A percentile compares a stretch with the other conserved stretches of the same genome.
These are phyloP conservation scores for Phanerodontia chrysosporium DNA, from an alignment of 768 basidiomycete species.

Conservation along the genomic window DNA sequence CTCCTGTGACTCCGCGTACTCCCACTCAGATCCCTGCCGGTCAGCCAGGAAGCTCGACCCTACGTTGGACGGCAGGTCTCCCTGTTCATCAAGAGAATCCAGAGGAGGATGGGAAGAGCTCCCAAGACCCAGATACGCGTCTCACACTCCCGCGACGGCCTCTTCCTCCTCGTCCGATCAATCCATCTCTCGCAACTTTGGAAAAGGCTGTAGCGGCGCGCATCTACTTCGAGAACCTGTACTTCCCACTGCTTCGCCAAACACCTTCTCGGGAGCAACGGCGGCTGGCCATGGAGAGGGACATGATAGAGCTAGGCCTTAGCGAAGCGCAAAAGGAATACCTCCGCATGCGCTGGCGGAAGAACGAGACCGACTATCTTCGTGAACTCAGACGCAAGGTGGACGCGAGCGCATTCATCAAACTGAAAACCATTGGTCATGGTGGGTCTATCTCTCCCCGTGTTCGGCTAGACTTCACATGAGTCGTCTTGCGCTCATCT, in stretches of 20 bases:
- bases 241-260: slow-evolving; percentile 82
- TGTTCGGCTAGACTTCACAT: slow-evolving; percentile 16
- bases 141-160: slow-evolving; percentile 26
- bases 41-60: slow-evolving; percentile 55
- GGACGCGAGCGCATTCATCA: slow-evolving; percentile 78
- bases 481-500: slow-evolving; percentile 18
- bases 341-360: slow-evolving; percentile 70
- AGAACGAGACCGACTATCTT: slow-evolving; percentile 88
- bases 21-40: slow-evolving; percentile 38
- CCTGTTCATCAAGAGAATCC: slow-evolving; percentile 67
- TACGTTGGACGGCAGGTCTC: slow-evolving; percentile 58
- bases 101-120: slow-evolving; percentile 42
- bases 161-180: slow-evolving; percentile 54
- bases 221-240: slow-evolving; percentile 92
- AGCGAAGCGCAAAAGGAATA: slow-evolving; percentile 65
- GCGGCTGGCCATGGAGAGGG: slow-evolving; percentile 80
- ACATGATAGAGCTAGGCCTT: slow-evolving; percentile 74
- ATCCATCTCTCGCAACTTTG: slow-evolving; percentile 84
- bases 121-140: slow-evolving; percentile 27
- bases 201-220: slow-evolving; percentile 91
- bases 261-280: slow-evolving; percentile 84
- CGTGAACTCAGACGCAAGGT: slow-evolving; percentile 81
- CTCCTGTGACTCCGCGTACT: slow-evolving; percentile 16
- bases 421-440: slow-evolving; percentile 92
- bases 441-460: slow-evolving; percentile 42